phyloP scores from a whole-genome alignment of 495 filamentous ascomycete species.

The Aspergillus heteromorphus region DNA sequence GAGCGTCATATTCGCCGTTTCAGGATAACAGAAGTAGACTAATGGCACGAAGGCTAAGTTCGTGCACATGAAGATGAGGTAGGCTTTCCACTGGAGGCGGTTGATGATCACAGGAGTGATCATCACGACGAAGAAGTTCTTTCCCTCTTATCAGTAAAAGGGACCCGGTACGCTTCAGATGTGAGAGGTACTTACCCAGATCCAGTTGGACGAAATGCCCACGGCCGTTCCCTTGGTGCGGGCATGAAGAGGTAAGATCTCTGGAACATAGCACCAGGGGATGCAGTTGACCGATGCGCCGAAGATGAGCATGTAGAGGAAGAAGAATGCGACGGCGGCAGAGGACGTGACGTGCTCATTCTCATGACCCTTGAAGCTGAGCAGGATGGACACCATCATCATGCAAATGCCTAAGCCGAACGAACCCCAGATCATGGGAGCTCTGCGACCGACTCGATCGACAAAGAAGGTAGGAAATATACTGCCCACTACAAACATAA shows the following conservation, averaged over 20 bases:
- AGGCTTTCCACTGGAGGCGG: slow-evolving; percentile 52
- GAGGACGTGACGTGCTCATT: slow-evolving; percentile 33
- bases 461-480: slow-evolving; percentile 38
- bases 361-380: slow-evolving; percentile 28
- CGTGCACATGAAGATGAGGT: slow-evolving; percentile 55
- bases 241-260: slow-evolving; percentile 40
- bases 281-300: slow-evolving; percentile 45
- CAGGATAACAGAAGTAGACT: slow-evolving; percentile 41
- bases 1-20: slow-evolving; percentile 41
- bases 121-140: slow-evolving; percentile 56
- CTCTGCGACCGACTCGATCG: slow-evolving; percentile 52
- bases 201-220: slow-evolving; percentile 38
- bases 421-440: slow-evolving; percentile 54
- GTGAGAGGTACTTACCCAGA: slow-evolving; percentile 24
- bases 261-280: slow-evolving; percentile 42
- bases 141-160: neutral
- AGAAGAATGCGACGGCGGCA: slow-evolving; percentile 39
- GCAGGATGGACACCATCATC: slow-evolving; percentile 47
- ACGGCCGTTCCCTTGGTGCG: slow-evolving; percentile 40
- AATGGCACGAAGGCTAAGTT: slow-evolving; percentile 45
- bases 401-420: slow-evolving; percentile 45
- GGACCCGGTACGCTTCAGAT: neutral
- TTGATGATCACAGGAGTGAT: slow-evolving; percentile 53
- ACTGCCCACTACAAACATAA: slow-evolving; percentile 38
- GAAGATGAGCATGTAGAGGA: slow-evolving; percentile 46